phyloP scores from a whole-genome alignment of 2,329 filamentous ascomycete species.

The Coniella vitis region DNA sequence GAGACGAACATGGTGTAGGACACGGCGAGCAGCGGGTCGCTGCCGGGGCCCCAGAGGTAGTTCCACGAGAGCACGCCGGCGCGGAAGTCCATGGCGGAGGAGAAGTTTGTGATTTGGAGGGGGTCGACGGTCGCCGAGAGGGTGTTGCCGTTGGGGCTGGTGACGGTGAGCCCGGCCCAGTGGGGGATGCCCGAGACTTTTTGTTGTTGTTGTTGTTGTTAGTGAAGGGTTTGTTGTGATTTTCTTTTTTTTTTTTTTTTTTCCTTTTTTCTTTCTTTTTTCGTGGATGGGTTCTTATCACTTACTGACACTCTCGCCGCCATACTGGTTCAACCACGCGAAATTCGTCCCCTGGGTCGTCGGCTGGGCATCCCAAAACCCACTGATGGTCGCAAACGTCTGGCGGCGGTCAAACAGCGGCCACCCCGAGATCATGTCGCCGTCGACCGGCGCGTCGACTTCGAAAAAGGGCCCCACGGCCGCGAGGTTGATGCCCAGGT shows the following conservation, averaged over 20 bases:
- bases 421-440: constrained; percentile 53
- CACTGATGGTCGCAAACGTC: constrained; percentile 60
- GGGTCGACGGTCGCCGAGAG: constrained; percentile 56
- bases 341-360: constrained; percentile 56
- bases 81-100: constrained; percentile 54
- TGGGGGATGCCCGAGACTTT: constrained; percentile 60
- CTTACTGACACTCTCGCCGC: constrained; percentile 54
- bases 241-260: no score
- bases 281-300: no score
- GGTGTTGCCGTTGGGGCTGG: constrained; percentile 43
- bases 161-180: constrained; percentile 37
- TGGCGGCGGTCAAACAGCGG: constrained; percentile 58
- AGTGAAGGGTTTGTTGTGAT: no score
- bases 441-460: constrained; percentile 17
- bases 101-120: constrained; percentile 53
- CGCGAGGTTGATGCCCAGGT: constrained; percentile 24
- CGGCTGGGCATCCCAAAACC: constrained; percentile 58
- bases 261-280: no score
- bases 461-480: constrained; percentile 24
- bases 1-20: constrained; percentile 61
- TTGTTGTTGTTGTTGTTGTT: no score
- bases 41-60: constrained; percentile 58
- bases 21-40: constrained; percentile 44
- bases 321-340: constrained; percentile 53
- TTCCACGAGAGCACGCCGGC: constrained; percentile 57